Conservation (phyloP, 148 eudicot genomes). For the Talinum fruticosum region DNA sequence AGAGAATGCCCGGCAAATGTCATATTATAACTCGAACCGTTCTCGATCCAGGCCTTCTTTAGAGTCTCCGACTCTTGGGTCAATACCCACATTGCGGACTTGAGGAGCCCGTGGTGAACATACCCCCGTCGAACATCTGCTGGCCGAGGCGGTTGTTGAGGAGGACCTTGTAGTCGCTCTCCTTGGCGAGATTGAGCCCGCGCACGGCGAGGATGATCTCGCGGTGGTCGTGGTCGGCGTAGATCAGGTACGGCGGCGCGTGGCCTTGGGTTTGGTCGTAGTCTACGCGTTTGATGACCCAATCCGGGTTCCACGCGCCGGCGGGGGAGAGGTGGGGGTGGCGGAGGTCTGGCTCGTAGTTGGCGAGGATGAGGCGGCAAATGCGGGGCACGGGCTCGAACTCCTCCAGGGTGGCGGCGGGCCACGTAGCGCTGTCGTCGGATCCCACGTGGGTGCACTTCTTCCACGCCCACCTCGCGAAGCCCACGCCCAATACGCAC, state of each 20-base stretch:
- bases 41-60: slow-evolving; percentile 57
- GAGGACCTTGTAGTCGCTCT: slow-evolving; percentile 62
- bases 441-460: slow-evolving; percentile 89
- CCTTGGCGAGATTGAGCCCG: slow-evolving; percentile 64
- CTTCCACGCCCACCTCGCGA: slow-evolving; percentile 78
- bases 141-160: slow-evolving; percentile 64
- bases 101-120: slow-evolving; percentile 79
- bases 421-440: slow-evolving; percentile 89
- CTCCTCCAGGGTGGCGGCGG: slow-evolving; percentile 59
- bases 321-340: slow-evolving; percentile 45
- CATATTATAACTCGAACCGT: slow-evolving; percentile 64
- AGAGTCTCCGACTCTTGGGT: slow-evolving; percentile 60
- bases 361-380: slow-evolving; percentile 65
- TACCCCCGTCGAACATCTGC: slow-evolving; percentile 91
- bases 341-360: slow-evolving; percentile 68
- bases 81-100: slow-evolving; percentile 77
- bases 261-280: slow-evolving; percentile 63
- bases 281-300: slow-evolving; percentile 60
- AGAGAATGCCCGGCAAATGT: slow-evolving; percentile 69
- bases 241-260: slow-evolving; percentile 83
- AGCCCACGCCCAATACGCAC: slow-evolving; percentile 59
- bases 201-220: slow-evolving; percentile 75
- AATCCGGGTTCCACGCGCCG: slow-evolving; percentile 62
- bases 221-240: slow-evolving; percentile 52
- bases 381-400: slow-evolving; percentile 76